Base-by-base conservation (phyloP, 345 rosid genomes). In the Salix exigua region DNA sequence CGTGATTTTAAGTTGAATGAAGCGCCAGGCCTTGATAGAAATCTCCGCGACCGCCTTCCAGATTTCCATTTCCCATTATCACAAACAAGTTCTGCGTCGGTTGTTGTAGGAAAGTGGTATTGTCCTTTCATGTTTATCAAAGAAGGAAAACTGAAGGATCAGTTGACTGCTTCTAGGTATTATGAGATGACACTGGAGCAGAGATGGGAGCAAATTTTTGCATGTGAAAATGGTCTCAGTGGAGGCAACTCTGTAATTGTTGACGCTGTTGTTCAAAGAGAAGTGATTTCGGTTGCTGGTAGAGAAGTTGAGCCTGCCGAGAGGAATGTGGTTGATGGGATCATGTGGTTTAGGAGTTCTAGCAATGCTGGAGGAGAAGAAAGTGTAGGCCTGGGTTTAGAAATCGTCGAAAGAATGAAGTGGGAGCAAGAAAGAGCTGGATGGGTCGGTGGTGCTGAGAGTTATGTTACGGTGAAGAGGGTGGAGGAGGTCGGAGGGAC, bases 21-120 rank as follows among this genome's bases (percentile, higher is more conserved):
- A 78, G 81, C 81, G 55, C 3, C 14, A 66, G 81, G 81, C 18
- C 76, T 78, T 31, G 72, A 78, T 53, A 30, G 25, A 26, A 30
- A 51, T 17, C 60, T 78, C 44, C 76, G 68, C 1, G 61, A n/a
- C 18, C 61, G 53, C 44, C 76, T 78, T 55, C 81, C 81, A 35
- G 72, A 55, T 16, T 40, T 73, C 58, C 58, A n/a, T 5, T 66
- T 78, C 44, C 53, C 81, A 21, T 16, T 60, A 73, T 78, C 81
- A 28, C 46, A 73, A 23, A 30, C 2, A 25, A 42, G 55, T n/a
- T 78, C 62, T 6, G 11, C 21, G 1, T 16, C 77, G 16, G 64
- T 58, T 18, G 61, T 44, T 44, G 81, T 53, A 46, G 81, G 81
- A 14, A 78, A 68, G 33, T 78, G 81, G 81, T 78, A 44, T 12